Evolutionary conservation across 2,329 filamentous ascomycete genomes (phyloP), one percentile per base, ranked within the genome.

Genomic region (Talaromyces rugulosus): DNA sequence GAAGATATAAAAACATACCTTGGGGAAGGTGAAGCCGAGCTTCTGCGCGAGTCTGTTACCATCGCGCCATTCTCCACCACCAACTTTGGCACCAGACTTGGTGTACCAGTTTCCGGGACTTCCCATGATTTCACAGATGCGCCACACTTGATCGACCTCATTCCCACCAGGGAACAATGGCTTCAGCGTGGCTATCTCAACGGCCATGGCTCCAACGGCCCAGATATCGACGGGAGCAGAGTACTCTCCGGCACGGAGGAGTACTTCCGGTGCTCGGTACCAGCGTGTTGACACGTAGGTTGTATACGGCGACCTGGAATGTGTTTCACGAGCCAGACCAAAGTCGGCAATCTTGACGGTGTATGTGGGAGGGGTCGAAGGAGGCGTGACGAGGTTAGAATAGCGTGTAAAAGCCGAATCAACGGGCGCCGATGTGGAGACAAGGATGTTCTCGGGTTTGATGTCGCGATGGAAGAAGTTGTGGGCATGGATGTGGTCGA

Each of bases 321-420:
- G 92, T 0, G 93, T 99, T 78, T 99, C 95, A 70, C 95, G 86
- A n/a, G 95, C 95, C 16, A 99, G 85, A 66, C 95, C 95, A 78
- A 99, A 99, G 75, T 99, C 95, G 70, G 95, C 95, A 70, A 99
- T 96, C 81, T 99, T 99, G 70, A 99, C 95, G 0, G 93, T 94
- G 78, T 98, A 99, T 1, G 88, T 85, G 2, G 94, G 92, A 23
- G 95, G 95, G 28, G 94, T 98, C 2, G 94, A 96, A 5, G 95
- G 95, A 5, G 95, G 95, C 14, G 95, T 98, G 68, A 98, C 91
- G 65, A 98, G 83, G 7, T 91, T 86, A 0, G 95, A 98, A 77
- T 99, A 99, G 69, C 95, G 86, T 73, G 91, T 89, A 80, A 98
- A 97, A 0, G 93, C 88, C 72, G 90, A 95, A 58, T 99, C 95